phyloP scores from a whole-genome alignment of 139 green algal species.

The Desmodesmus armatus region DNA sequence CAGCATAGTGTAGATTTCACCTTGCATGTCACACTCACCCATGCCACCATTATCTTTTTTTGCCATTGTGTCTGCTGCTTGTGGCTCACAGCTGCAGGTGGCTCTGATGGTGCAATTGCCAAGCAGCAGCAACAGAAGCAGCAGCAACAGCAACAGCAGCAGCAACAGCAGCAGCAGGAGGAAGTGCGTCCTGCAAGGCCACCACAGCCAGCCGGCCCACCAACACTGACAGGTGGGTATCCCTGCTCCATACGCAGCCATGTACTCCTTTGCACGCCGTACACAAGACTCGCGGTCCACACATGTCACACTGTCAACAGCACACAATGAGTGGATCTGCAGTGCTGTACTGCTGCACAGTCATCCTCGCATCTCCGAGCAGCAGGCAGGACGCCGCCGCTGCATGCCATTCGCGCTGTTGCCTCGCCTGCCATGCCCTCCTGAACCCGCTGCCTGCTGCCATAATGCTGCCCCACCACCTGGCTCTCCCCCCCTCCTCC shows the following conservation, averaged over 20 bases:
- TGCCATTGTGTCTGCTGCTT: background rate
- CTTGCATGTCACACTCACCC: background rate
- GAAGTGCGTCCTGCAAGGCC: background rate
- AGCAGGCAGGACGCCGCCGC: background rate
- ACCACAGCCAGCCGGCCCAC: background rate
- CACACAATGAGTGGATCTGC: no score
- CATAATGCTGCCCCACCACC: background rate
- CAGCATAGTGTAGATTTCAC: background rate
- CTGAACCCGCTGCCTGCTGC: background rate
- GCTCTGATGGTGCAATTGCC: background rate
- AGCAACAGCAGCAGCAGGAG: slow-evolving; percentile 17
- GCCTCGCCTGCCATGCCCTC: background rate
- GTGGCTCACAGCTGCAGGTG: background rate
- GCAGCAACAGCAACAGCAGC: background rate
- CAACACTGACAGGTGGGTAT: background rate
- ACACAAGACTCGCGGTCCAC: no score
- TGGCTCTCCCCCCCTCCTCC: background rate
- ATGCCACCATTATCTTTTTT: background rate
- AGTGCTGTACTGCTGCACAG: background rate
- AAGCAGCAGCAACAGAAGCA: slow-evolving; percentile 7
- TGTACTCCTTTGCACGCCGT: background rate
- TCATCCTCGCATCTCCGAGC: background rate
- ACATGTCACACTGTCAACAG: background rate
- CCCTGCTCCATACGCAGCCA: no score
- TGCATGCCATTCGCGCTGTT: background rate